Conservation (phyloP, 345 rosid genomes). For the Atalantia buxifolia region DNA sequence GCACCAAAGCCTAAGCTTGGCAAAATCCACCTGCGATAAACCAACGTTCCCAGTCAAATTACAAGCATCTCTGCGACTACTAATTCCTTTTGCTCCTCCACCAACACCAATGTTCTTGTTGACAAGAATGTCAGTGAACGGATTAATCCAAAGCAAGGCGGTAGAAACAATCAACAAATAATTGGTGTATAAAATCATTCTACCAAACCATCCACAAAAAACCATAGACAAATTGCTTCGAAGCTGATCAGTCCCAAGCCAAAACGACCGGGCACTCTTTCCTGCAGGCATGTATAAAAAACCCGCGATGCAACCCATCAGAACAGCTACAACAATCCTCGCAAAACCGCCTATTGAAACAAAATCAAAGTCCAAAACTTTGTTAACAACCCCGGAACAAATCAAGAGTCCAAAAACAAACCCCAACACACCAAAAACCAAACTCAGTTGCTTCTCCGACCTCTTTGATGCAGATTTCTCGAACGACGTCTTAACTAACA, state of each 20-base stretch:
- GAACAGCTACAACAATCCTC: conserved; percentile 38
- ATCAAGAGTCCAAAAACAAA: conserved; percentile 51
- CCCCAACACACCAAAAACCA: conserved; percentile 53
- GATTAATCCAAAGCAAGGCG: conserved; percentile 82
- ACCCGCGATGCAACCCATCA: conserved; percentile 64
- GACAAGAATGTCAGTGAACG: conserved; percentile 52
- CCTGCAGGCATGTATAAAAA: conserved; percentile 69
- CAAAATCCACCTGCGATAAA: conserved; percentile 40
- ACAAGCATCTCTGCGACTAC: conserved; percentile 17
- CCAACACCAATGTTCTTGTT: conserved; percentile 26
- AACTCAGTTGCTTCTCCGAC: conserved; percentile 67
- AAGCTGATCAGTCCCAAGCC: conserved; percentile 94
- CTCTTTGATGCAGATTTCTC: conserved; percentile 88
- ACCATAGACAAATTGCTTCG: conserved; percentile 57
- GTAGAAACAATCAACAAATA: conserved; percentile 46
- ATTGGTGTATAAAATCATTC: conserved; percentile 52
- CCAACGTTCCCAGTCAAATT: conserved; percentile 66
- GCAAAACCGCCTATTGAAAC: conserved; percentile 52
- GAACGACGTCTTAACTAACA: conserved; percentile 51
- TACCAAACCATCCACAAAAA: conserved; percentile 78
- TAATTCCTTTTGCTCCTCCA: conserved; percentile 7
- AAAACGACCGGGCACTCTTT: conserved; percentile 75
- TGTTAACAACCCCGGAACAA: conserved; percentile 39
- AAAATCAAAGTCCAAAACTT: conserved; percentile 60
- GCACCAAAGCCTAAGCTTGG: conserved; percentile 48